A percentile compares a stretch with the other conserved stretches of the same genome.
Conservation (phyloP, 2,329 filamentous ascomycete species). For the Monilinia polystroma region DNA sequence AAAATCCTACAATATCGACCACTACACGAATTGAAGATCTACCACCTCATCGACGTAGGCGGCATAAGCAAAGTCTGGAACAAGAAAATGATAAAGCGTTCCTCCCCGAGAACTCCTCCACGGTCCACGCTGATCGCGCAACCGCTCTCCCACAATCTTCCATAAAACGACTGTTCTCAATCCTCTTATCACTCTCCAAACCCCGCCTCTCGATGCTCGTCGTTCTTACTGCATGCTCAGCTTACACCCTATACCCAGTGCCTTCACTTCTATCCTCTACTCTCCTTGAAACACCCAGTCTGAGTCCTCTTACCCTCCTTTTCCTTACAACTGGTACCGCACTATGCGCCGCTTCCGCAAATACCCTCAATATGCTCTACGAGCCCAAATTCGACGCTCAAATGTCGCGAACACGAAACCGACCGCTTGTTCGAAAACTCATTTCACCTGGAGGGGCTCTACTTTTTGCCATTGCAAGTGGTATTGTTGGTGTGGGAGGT, state of each 20-base stretch:
- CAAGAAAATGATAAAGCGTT: constrained; percentile 30
- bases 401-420: constrained; percentile 90
- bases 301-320: constrained; percentile 85
- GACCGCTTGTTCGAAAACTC: constrained; percentile 81
- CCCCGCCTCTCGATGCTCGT: constrained; percentile 90
- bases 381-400: constrained; percentile 85
- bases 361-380: constrained; percentile 96
- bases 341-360: constrained; percentile 85
- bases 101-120: constrained; percentile 54
- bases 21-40: constrained; percentile 25
- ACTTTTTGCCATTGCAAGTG: constrained; percentile 75
- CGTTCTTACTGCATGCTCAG: constrained; percentile 83
- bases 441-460: constrained; percentile 70
- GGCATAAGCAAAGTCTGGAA: constrained; percentile 33
- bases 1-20: constrained; percentile 5
- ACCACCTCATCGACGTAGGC: constrained; percentile 39
- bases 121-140: constrained; percentile 53
- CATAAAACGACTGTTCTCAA: constrained; percentile 66
- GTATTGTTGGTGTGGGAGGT: constrained; percentile 64
- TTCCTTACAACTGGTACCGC: constrained; percentile 90
- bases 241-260: constrained; percentile 91
- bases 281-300: constrained; percentile 66
- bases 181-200: constrained; percentile 90
- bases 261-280: constrained; percentile 77
- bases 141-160: constrained; percentile 52